phyloP scores from a whole-genome alignment of 495 filamentous ascomycete genomes.

The Podospora pseudoanserina region DNA sequence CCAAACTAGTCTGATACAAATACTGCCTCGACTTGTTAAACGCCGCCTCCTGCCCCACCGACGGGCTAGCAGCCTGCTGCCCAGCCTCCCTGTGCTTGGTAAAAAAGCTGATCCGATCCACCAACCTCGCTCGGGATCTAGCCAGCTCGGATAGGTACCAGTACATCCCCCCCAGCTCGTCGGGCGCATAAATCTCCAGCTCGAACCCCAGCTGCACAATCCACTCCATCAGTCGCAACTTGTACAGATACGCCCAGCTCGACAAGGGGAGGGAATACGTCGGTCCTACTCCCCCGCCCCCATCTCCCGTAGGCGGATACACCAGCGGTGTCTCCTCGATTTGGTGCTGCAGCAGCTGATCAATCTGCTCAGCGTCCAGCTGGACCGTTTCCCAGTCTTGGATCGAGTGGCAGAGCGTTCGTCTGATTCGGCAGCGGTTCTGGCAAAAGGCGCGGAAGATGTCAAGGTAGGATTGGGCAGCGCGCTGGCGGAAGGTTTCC shows the following conservation, averaged over 20 bases:
- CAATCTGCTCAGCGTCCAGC: constrained; percentile 74
- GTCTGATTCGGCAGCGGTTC: constrained; percentile 82
- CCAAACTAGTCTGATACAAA: constrained; percentile 58
- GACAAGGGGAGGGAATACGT: constrained; percentile 65
- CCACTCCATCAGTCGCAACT: constrained; percentile 79
- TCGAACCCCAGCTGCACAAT: constrained; percentile 95
- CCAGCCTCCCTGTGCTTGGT: constrained; percentile 32
- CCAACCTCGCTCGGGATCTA: constrained; percentile 54
- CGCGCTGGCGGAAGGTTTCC: constrained; percentile 73
- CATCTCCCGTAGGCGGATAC: constrained; percentile 23
- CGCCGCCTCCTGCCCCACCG: constrained; percentile 37
- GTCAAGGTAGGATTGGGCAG: constrained; percentile 74
- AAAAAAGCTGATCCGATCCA: constrained; percentile 70
- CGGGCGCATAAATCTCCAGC: constrained; percentile 78
- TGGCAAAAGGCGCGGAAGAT: constrained; percentile 79
- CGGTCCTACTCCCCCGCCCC: constrained; percentile 17
- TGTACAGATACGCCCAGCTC: constrained; percentile 86
- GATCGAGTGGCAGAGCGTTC: constrained; percentile 76
- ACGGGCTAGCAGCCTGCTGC: constrained; percentile 24
- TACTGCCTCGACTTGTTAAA: constrained; percentile 56
- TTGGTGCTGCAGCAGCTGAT: constrained; percentile 63
- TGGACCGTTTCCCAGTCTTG: constrained; percentile 83
- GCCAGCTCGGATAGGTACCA: constrained; percentile 67
- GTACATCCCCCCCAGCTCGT: constrained; percentile 88
- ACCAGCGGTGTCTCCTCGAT: constrained; percentile 58